These are phyloP conservation scores for Entomortierella lignicola DNA, from an alignment of 192 early-diverging fungal species.

Conservation along the genomic window DNA sequence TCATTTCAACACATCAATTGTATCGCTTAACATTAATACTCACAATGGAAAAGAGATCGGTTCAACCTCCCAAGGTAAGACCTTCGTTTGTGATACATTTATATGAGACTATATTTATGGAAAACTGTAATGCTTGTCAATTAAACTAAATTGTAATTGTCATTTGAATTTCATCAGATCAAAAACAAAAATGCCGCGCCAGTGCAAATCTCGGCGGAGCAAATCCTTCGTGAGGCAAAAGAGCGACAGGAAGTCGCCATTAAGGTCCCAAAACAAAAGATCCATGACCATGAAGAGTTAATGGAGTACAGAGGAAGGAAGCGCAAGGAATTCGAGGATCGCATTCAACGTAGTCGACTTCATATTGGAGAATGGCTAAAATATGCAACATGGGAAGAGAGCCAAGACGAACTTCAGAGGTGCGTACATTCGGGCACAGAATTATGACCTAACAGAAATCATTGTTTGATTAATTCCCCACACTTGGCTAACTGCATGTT, in stretches of 20 bases:
- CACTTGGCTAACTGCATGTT: too few species aligned
- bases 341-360: conserved; percentile 84
- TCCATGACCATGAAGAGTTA: conserved; percentile 93
- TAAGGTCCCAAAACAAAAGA: conserved; percentile 84
- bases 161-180: conserved; percentile 64
- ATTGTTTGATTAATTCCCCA: too few species aligned
- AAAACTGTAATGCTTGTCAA: neutral
- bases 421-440: conserved; percentile 22
- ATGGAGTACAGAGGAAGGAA: conserved; percentile 90
- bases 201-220: conserved; percentile 99
- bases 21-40: neutral
- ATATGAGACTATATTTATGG: neutral
- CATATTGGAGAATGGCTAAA: conserved; percentile 94
- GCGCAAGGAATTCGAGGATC: conserved; percentile 95
- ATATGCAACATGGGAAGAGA: conserved; percentile 97
- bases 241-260: conserved; percentile 78
- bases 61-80: conserved; percentile 28
- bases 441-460: too few species aligned
- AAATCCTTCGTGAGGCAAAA: conserved; percentile 95
- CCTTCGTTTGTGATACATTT: too few species aligned
- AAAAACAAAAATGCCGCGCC: conserved; percentile 99
- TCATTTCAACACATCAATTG: neutral
- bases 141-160: neutral
- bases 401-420: conserved; percentile 86
- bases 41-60: conserved; percentile 31